Evolutionary conservation across 78 protist species (phyloP), one percentile per base, ranked within the genome.

Genomic region (Chrysochromulina tobinii): DNA sequence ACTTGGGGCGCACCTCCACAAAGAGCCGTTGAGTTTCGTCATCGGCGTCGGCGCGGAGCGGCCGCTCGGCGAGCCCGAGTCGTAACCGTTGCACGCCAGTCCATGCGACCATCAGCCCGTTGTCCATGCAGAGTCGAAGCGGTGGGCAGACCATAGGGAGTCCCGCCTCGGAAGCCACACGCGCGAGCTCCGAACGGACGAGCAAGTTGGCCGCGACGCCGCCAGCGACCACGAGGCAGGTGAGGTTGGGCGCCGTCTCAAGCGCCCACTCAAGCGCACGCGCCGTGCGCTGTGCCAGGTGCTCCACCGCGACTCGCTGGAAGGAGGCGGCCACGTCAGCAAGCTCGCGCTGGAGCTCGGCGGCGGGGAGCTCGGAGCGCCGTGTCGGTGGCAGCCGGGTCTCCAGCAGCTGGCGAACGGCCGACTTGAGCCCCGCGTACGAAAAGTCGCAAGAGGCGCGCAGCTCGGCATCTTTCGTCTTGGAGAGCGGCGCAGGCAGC

Each of bases 271-370:
- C 85, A 50, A 90, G 21, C 14, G 92, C 92, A 51, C 93, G 68
- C 81, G 4, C 58, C 18, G 72, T 27, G 48, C 93, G 73, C 50
- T 83, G 83, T 23, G 61, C 93, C 83, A 90, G 50, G 51, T 90
- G 93, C 86, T 61, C 86, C 54, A 59, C 81, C 12, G 92, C 92
- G 23, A 90, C 92, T 18, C 67, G 75, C 68, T 91, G 93, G 55
- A 91, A 91, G 38, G 93, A 91, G 20, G 93, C 93, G 0, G 93
- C 93, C n/a, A 91, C 72, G 55, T 91, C 90, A 48, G 93, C 93
- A 86, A 4, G 61, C 93, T 59, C 64, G 64, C 48, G 27, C 27
- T 18, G 77, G 0, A 14, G 7, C 12, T 59, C 23, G 23, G 7
- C 64, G 23, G 7, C 64, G 12, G 7, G 7, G 64, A 59, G 64